Percentiles rank a stretch among this genome's conserved stretches.
Conservation (phyloP, 23 red algal species). For the Gracilaria gracilis region DNA sequence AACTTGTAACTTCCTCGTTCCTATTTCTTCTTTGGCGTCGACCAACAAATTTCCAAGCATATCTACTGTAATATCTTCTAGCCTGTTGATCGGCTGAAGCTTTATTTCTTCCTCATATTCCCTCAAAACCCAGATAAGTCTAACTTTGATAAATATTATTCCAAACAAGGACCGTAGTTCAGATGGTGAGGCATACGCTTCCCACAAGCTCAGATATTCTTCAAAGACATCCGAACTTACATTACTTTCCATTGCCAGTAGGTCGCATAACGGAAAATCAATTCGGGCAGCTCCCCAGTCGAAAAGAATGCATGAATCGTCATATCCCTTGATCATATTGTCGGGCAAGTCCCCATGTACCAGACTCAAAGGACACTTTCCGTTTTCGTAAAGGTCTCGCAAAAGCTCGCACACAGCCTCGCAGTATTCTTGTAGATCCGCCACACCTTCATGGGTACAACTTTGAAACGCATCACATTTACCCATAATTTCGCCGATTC, state of each 20-base stretch:
- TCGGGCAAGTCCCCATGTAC: neutral
- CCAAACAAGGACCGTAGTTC: neutral
- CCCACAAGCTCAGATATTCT: neutral
- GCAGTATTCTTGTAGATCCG: neutral
- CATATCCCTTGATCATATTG: neutral
- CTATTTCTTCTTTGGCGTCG: too few relatives aligned
- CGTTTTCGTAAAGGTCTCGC: neutral
- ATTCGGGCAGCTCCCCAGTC: neutral
- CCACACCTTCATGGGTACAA: neutral
- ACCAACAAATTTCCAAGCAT: too few relatives aligned
- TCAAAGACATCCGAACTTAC: neutral
- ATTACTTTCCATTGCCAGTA: neutral
- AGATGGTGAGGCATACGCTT: conserved; percentile 14
- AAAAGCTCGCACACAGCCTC: neutral
- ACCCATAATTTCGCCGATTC: neutral
- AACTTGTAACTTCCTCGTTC: too few relatives aligned
- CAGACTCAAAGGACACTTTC: neutral
- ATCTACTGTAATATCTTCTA: too few relatives aligned
- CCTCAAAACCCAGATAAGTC: neutral
- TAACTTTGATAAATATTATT: neutral
- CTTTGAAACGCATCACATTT: neutral
- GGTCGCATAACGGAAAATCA: neutral
- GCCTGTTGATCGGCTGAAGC: too few relatives aligned
- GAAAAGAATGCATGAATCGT: neutral
- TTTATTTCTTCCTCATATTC: neutral